Base-by-base conservation (phyloP, 805 yeast genomes). In the Saturnispora gosingensis region DNA sequence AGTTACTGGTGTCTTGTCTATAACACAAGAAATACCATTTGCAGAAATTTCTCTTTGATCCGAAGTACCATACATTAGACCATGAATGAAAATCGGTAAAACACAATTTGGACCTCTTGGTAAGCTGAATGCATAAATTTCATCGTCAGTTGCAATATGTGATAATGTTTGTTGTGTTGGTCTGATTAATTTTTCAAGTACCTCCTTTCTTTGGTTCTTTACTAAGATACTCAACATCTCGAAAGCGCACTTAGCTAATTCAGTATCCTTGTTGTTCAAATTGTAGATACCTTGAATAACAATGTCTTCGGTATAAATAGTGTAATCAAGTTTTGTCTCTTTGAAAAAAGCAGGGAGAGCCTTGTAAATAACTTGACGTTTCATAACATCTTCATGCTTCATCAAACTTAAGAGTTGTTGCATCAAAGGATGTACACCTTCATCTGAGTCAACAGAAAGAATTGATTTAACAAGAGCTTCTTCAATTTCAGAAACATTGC, bases 71-170 rank as follows among this genome's bases (percentile, higher is more conserved):
- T 89, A 88, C 95, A 91, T 88, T 62, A 93, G 77, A 55, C 98
- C 98, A 65, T 91, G 97, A 58, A 88, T 72, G 72, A 93, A 93
- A 49, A 95, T 79, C 28, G 99, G 99, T 59, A 93, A 74, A 39
- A 93, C 69, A 69, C 95, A 85, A 63, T 78, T 81, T 54, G 97
- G 95, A 47, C 98, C 95, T 65, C 81, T 82, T 67, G 95, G 82
- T 70, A 81, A 61, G 55, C 78, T 64, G 67, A 90, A 86, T 0
- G 88, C 97, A 34, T 83, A 79, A 48, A 90, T 67, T 32, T 85
- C 88, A 60, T 76, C 75, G 36, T 72, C 72, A 22, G 73, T 73
- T 25, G 89, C 88, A 18, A 88, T 77, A 52, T 81, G 66, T 32
- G 73, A 73, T 60, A 93, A 72, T 0, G 96, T 80, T 64, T 81